Base-by-base conservation (phyloP, 73 alveolate species). In the Paramecium biaurelia region DNA sequence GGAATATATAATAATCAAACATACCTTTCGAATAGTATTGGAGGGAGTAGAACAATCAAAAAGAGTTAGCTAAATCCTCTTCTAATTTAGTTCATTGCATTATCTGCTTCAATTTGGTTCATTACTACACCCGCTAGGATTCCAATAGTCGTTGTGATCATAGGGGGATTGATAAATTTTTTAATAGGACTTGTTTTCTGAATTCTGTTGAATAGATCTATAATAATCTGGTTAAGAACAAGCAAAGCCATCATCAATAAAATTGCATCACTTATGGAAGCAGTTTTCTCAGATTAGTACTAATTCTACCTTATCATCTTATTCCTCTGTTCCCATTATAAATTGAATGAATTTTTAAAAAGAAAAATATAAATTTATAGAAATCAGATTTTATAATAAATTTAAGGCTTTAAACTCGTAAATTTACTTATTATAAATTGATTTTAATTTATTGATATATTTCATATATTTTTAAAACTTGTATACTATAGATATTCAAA, bases 1-100 rank as follows among this genome's bases (percentile, higher is more conserved):
- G 0, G 68, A 53, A 53, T 63, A 79, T 42, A 43, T 8, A 4
- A 24, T 86, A 2, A 59, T 20, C 24, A 34, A 23, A 30, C 10
- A 23, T 86, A 86, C 93, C 94, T 85, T 74, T 95, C 96, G 42
- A 93, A 92, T 23, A 95, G 92, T 53, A 95, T 95, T 10, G 96
- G 95, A 20, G 97, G 97, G 38, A 95, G 92, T 21, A 95, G 53
- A 7, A 95, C 92, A 18, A 95, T 63, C 30, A 95, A 42, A 45
- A 95, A 92, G 20, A 95, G 67, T 24, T 92, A 85, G 12, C 88
- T 72, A 70, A 79, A 79, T 23, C 90, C 90, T 47, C 23, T 79
- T 42, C 74, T 21, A 24, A 79, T 79, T 24, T 38, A 79, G 15
- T 23, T 34, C 90, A 79, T 79, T 7, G 90, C 74, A 43, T 45